Evolutionary conservation across 805 yeast genomes (phyloP), one percentile per base, ranked within the genome.

Genomic region (Yamadazyma endophytica): DNA sequence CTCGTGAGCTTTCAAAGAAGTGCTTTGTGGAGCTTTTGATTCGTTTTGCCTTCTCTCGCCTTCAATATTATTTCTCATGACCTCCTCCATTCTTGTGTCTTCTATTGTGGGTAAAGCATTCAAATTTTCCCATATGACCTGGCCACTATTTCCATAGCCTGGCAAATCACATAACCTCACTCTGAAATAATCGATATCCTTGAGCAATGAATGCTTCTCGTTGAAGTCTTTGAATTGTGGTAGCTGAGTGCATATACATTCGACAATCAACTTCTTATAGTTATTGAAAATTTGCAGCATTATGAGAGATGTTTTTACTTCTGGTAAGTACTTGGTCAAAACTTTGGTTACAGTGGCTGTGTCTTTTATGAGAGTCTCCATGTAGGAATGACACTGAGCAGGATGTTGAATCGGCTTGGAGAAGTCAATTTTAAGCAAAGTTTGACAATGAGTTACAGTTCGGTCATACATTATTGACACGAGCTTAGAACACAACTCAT

Each of bases 381-480:
- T 80, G 47, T 79, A 82, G 20, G 53, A 60, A 47, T 79, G 81
- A 26, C 77, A 76, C 31, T 69, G 73, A 9, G 60, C 66, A 2
- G 70, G 61, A 6, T 56, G 60, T 6, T 56, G 50, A 3, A 65
- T 35, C 0, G 73, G 67, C 12, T 55, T 56, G 2, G 75, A 57
- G 77, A 81, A 77, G 42, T 79, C 68, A 8, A 70, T 63, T 13
- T 51, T 53, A 9, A 58, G 46, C 3, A 80, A 61, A 4, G 71
- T 60, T n/a, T 51, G 46, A 32, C 80, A 64, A 46, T 78, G 82
- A 21, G 53, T 58, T 2, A 56, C 43, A 1, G 79, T 71, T 33
- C 85, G 70, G 37, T 81, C 89, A 24, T 68, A 64, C 89, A 82
- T 82, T 12, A 82, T 71, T 2, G 79, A 68, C n/a, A 82, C 74